Evolutionary conservation across 75 land plant genomes (phyloP).

Genomic region (Adiantum capillusveneris): DNA sequence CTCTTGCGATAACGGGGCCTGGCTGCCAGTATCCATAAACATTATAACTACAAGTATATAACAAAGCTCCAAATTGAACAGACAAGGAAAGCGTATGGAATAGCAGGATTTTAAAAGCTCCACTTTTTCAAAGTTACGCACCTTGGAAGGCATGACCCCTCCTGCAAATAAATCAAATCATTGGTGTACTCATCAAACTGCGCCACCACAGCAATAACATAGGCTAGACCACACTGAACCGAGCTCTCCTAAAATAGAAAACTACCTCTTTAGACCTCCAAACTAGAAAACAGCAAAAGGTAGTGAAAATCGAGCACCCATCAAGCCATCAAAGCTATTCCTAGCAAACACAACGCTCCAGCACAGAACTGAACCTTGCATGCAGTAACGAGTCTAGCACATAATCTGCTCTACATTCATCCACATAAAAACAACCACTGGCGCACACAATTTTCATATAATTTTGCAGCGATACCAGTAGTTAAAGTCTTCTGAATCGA

Average conservation of each 20-base stretch:
- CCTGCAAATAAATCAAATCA: conserved; percentile 74
- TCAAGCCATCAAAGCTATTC: too few species aligned
- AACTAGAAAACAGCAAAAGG: too few species aligned
- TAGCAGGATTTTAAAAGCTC: background rate
- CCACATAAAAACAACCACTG: too few species aligned
- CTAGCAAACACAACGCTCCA: too few species aligned
- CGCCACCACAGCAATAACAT: conserved; percentile 56
- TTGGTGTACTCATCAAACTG: conserved; percentile 89
- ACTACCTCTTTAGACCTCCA: too few species aligned
- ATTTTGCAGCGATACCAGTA: too few species aligned
- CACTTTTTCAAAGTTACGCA: conserved; percentile 6
- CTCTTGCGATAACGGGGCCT: conserved; percentile 58
- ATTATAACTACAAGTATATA: background rate
- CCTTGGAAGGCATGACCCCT: conserved; percentile 96
- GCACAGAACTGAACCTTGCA: too few species aligned
- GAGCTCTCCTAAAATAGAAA: conserved; percentile 66
- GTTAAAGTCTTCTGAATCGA: too few species aligned
- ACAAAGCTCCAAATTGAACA: background rate
- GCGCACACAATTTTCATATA: too few species aligned
- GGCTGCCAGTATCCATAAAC: conserved; percentile 15
- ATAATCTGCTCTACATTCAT: too few species aligned
- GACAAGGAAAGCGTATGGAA: background rate
- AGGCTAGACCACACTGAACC: conserved; percentile 51
- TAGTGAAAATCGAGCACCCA: too few species aligned
- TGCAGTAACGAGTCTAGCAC: too few species aligned